Base-by-base conservation (phyloP, 1,284 basidiomycete genomes). In the Malassezia brasiliensis region DNA sequence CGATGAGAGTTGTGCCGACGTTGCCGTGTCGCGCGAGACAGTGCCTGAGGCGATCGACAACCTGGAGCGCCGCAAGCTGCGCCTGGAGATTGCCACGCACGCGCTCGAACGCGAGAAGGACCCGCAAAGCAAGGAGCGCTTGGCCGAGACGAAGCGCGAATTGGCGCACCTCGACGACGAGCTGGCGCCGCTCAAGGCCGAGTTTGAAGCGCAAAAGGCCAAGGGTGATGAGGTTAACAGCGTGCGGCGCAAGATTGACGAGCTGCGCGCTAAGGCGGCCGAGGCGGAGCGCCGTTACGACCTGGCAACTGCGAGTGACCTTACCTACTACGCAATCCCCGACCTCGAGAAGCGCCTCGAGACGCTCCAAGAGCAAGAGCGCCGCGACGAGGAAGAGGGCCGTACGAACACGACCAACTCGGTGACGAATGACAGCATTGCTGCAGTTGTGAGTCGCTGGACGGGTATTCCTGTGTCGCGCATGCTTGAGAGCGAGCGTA, bases 1-100 rank as follows among this genome's bases (percentile, higher is more conserved):
- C 36, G 72, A 75, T 56, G 74, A 76, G 45, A 67, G 69, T 2
- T 68, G 65, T 42, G 90, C 89, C 3, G 72, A 73, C 45, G 69
- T 72, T 3, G 53, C 65, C 6, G 71, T 73, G n/a, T 65, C 64
- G 30, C 84, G 89, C 35, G 93, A 96, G 77, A 96, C 91, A 0
- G 83, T 88, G 55, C 93, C 93, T 0, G 93, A 96, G 77, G 87
- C 83, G 2, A 88, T 98, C 68, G 93, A 98, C 77, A 85, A 86
- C 66, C 81, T 98, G n/a, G 88, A 96, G 74, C 84, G 90, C 32
- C 82, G 82, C 56, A 90, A 90, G 75, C 83, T 98, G 40, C 88
- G 94, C 70, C 81, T 98, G 45, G 88, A 96, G 75, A 86, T 98
- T 36, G 93, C 96, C 74, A 87, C 96, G 30, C 90, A 96, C 72